These are phyloP conservation scores for Amphirosellinia nigrospora DNA, from an alignment of 495 filamentous ascomycete genomes.

Conservation along the genomic window DNA sequence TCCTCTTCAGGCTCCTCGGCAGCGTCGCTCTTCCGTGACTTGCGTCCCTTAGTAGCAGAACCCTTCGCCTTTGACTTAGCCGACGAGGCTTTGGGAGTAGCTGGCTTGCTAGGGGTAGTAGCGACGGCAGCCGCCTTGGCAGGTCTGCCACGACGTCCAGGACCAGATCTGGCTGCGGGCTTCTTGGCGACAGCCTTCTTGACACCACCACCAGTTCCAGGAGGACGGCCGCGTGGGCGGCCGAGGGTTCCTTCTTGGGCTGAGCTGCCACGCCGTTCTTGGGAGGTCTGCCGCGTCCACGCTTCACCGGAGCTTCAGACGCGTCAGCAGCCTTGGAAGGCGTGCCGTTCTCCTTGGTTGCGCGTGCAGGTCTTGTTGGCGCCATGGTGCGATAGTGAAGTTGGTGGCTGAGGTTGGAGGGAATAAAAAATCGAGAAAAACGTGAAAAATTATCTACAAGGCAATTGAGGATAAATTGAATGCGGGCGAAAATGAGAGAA, in stretches of 20 bases:
- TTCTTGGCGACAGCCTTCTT: slow-evolving; percentile 41
- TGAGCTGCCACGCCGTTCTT: slow-evolving; percentile 46
- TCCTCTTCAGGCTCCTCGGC: slow-evolving; percentile 32
- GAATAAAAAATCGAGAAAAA: slow-evolving; percentile 12
- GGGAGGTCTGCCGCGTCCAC: slow-evolving; percentile 52
- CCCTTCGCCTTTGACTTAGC: slow-evolving; percentile 30
- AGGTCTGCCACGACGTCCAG: slow-evolving; percentile 43
- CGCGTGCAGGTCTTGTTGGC: slow-evolving; percentile 34
- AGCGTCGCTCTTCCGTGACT: slow-evolving; percentile 31
- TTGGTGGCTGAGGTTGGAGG: background rate
- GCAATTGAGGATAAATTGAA: background rate
- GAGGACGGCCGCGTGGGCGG: slow-evolving; percentile 53
- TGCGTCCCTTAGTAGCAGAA: slow-evolving; percentile 30
- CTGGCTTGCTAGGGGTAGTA: slow-evolving; percentile 38
- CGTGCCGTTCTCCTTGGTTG: slow-evolving; percentile 34
- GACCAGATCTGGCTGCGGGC: slow-evolving; percentile 27
- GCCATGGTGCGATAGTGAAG: slow-evolving; percentile 30
- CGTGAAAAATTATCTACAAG: background rate
- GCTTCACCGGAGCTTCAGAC: slow-evolving; percentile 42
- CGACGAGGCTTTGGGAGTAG: slow-evolving; percentile 30
- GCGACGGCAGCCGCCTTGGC: slow-evolving; percentile 33
- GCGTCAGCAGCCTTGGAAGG: slow-evolving; percentile 24
- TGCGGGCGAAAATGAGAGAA: background rate
- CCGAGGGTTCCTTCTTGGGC: slow-evolving; percentile 47
- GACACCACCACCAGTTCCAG: slow-evolving; percentile 43